These are phyloP conservation scores for Volvox reticuliferus DNA, from an alignment of 139 green algal genomes.

Conservation along the genomic window DNA sequence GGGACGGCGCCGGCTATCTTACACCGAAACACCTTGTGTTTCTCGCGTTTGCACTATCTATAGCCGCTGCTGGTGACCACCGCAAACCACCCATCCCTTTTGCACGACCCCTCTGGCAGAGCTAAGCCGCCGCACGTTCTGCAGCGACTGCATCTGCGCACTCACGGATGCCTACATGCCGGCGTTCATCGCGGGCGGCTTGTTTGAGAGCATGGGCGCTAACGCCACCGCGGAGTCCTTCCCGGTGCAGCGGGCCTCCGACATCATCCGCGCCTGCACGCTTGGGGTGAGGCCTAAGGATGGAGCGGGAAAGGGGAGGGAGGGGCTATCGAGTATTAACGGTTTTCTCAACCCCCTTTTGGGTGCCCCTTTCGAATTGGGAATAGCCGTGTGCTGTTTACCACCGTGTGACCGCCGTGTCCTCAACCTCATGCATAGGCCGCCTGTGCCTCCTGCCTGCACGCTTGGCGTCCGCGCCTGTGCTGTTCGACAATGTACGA, in stretches of 20 bases:
- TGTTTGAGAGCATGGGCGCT: background rate
- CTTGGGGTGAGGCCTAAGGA: slow-evolving; percentile 23
- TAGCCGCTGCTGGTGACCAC: too few species aligned
- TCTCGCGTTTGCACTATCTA: too few species aligned
- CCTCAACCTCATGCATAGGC: too few species aligned
- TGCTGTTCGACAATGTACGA: background rate
- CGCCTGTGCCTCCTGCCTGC: too few species aligned
- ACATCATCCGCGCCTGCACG: slow-evolving; percentile 42
- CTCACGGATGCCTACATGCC: slow-evolving; percentile 45
- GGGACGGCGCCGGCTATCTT: too few species aligned
- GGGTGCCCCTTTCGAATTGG: too few species aligned
- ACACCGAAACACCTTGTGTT: too few species aligned
- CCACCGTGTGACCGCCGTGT: background rate
- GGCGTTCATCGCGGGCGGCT: slow-evolving; percentile 32
- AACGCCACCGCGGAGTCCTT: slow-evolving; percentile 11
- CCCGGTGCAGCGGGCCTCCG: background rate
- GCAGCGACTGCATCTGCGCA: slow-evolving; percentile 34
- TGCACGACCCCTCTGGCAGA: background rate
- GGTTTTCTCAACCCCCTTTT: too few species aligned
- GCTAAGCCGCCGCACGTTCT: background rate
- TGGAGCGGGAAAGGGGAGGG: too few species aligned
- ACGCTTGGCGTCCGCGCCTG: background rate
- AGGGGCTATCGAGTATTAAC: too few species aligned
- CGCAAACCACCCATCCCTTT: background rate
- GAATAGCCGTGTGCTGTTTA: too few species aligned